phyloP scores from a whole-genome alignment of 1,139 yeast genomes.

The Pichia sp. region DNA sequence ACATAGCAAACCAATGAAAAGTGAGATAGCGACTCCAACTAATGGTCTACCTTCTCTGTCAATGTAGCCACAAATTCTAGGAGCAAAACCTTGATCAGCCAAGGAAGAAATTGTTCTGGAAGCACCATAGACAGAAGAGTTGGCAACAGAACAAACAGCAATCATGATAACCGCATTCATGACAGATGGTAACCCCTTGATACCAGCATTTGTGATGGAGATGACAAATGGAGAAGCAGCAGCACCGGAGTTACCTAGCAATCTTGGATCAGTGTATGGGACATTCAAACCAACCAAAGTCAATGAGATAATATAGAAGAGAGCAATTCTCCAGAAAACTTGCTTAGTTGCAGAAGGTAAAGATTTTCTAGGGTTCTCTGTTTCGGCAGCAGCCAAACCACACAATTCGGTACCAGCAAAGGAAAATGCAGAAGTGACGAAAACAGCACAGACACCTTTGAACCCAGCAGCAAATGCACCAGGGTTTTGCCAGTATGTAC shows the following conservation, averaged over 20 bases:
- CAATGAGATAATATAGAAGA: slow-evolving; percentile 60
- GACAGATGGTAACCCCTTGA: slow-evolving; percentile 60
- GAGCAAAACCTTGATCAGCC: slow-evolving; percentile 80
- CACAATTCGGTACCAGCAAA: slow-evolving; percentile 81
- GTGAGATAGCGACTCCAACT: slow-evolving; percentile 56
- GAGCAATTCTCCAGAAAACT: slow-evolving; percentile 66
- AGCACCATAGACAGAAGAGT: slow-evolving; percentile 72
- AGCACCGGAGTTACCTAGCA: slow-evolving; percentile 44
- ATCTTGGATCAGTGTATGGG: slow-evolving; percentile 52
- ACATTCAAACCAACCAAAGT: slow-evolving; percentile 63
- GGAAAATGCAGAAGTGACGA: slow-evolving; percentile 83
- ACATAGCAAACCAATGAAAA: slow-evolving; percentile 61
- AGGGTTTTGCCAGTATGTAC: slow-evolving; percentile 53
- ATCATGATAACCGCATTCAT: slow-evolving; percentile 70
- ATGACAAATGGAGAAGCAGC: slow-evolving; percentile 76
- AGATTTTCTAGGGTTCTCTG: slow-evolving; percentile 65
- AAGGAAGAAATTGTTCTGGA: slow-evolving; percentile 80
- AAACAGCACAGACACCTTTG: slow-evolving; percentile 80
- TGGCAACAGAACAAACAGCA: slow-evolving; percentile 69
- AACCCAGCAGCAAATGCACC: slow-evolving; percentile 61
- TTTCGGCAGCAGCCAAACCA: slow-evolving; percentile 83
- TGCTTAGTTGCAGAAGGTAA: slow-evolving; percentile 69
- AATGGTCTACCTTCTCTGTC: slow-evolving; percentile 75
- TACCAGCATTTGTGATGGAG: slow-evolving; percentile 58
- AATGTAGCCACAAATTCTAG: slow-evolving; percentile 65